These are phyloP conservation scores for Colletotrichum sp. DNA, from an alignment of 2,329 filamentous ascomycete species.

Conservation along the genomic window DNA sequence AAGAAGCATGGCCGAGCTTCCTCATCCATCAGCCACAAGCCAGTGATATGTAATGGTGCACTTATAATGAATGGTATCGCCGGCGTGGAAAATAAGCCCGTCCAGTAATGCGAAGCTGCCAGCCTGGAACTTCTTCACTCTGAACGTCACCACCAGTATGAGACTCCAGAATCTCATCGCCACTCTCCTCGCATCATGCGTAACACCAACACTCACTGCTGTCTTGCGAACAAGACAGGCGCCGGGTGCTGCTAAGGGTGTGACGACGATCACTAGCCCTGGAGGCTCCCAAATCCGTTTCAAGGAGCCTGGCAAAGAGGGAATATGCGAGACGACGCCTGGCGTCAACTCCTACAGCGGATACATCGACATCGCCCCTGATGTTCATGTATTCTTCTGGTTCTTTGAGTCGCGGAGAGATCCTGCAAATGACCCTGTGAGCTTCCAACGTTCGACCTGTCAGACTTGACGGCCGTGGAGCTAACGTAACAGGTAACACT, in stretches of 20 bases:
- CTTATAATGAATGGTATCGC: background rate
- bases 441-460: background rate
- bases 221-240: background rate
- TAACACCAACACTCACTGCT: background rate
- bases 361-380: background rate
- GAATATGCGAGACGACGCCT: background rate
- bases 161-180: background rate
- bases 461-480: fast-evolving
- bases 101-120: background rate
- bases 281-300: background rate
- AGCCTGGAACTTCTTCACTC: background rate
- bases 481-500: background rate
- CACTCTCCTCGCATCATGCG: background rate
- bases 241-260: background rate
- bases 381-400: constrained; percentile 6
- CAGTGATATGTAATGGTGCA: background rate
- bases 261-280: background rate
- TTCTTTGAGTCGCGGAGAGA: constrained; percentile 7
- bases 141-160: background rate
- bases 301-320: background rate
- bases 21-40: background rate
- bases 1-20: background rate
- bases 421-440: background rate
- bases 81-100: background rate
- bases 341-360: constrained; percentile 8